Percentiles rank a stretch among this genome's conserved stretches.
Conservation (phyloP, 345 rosid genomes). For the Gossypium rotundifolium region DNA sequence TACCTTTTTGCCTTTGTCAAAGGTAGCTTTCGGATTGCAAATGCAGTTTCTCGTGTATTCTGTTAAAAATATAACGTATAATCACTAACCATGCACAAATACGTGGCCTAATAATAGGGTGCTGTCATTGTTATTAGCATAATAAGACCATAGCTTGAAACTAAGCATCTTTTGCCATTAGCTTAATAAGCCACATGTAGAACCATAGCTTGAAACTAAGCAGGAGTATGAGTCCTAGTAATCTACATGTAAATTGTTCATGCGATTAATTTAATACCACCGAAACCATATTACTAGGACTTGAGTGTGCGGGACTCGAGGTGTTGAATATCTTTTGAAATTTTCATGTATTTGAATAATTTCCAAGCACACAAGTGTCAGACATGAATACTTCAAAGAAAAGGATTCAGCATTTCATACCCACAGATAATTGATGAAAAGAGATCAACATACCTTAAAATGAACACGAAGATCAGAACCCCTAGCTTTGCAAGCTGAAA, state of each 20-base stretch:
- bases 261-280: neutral
- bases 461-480: constrained; percentile 74
- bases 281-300: neutral
- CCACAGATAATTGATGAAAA: neutral
- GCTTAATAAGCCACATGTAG: neutral
- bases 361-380: neutral
- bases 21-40: constrained; percentile 50
- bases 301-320: neutral
- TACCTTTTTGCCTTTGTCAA: constrained; percentile 66
- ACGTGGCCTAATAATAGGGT: neutral
- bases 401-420: neutral
- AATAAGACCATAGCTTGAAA: neutral
- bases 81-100: neutral
- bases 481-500: constrained; percentile 70
- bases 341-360: neutral
- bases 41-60: constrained; percentile 75
- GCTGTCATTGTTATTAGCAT: neutral
- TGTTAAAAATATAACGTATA: constrained; percentile 4
- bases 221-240: neutral
- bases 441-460: constrained; percentile 45
- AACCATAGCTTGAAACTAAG: neutral
- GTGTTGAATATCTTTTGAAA: too few species aligned
- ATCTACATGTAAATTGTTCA: neutral
- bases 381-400: too few species aligned
- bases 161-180: neutral